These are phyloP conservation scores for Nemania sp. DNA, from an alignment of 2,329 filamentous ascomycete genomes.

Conservation along the genomic window DNA sequence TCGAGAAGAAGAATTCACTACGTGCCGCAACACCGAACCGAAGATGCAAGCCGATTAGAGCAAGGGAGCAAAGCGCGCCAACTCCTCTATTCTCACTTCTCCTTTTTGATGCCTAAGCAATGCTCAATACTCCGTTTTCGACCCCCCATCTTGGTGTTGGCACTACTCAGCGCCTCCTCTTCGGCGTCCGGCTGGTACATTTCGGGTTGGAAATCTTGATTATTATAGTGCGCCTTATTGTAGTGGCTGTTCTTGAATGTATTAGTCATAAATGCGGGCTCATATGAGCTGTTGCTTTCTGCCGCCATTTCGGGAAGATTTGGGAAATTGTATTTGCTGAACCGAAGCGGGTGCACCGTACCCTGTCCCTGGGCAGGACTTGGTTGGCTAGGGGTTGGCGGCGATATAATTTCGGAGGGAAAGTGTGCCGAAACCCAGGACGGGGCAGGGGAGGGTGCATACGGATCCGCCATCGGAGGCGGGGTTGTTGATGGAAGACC, in stretches of 20 bases:
- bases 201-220: constrained; percentile 64
- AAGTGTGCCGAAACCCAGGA: constrained; percentile 46
- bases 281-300: constrained; percentile 46
- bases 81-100: constrained; percentile 39
- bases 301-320: constrained; percentile 41
- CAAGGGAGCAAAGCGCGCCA: constrained; percentile 27
- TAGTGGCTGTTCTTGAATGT: constrained; percentile 70
- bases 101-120: constrained; percentile 39
- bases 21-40: constrained; percentile 25
- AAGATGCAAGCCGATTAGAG: constrained; percentile 32
- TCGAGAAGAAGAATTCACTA: constrained; percentile 9
- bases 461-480: constrained; percentile 42
- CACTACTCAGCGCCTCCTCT: constrained; percentile 38
- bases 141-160: constrained; percentile 32
- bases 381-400: constrained; percentile 40
- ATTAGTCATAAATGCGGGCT: constrained; percentile 57
- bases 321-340: constrained; percentile 59
- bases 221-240: constrained; percentile 70
- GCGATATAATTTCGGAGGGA: constrained; percentile 36
- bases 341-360: constrained; percentile 50
- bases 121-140: constrained; percentile 41
- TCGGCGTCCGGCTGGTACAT: constrained; percentile 51
- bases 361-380: constrained; percentile 37
- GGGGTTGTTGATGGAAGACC: constrained; percentile 40
- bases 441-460: constrained; percentile 43